These are phyloP conservation scores for Candida frijolesensis DNA, from an alignment of 1,139 yeast species.

Conservation along the genomic window DNA sequence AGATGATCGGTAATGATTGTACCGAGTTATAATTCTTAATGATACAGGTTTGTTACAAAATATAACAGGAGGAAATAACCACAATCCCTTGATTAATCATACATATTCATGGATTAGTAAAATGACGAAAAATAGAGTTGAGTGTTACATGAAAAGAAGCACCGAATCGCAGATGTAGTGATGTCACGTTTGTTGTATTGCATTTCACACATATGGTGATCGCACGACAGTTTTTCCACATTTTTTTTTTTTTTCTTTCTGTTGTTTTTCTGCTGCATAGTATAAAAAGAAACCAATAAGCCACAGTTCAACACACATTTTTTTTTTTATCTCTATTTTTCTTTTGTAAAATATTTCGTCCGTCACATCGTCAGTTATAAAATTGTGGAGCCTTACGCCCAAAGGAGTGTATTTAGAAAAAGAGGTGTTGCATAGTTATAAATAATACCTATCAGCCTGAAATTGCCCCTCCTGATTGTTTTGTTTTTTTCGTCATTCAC, in stretches of 20 bases:
- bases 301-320: neutral
- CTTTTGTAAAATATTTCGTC: neutral
- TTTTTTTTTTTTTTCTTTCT: neutral
- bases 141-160: neutral
- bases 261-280: neutral
- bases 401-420: too few species aligned
- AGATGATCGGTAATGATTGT: too few species aligned
- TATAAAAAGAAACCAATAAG: neutral
- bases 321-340: neutral
- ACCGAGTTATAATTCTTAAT: too few species aligned
- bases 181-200: conserved; percentile 1
- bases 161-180: neutral
- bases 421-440: neutral
- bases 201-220: neutral
- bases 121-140: neutral
- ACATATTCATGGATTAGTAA: too few species aligned
- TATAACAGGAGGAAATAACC: too few species aligned
- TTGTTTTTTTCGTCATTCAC: neutral
- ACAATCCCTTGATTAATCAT: too few species aligned
- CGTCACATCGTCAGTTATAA: neutral
- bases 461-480: neutral
- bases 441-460: neutral
- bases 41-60: too few species aligned
- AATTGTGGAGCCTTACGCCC: neutral
- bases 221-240: neutral